Evolutionary conservation across 371 early-diverging fungal species (phyloP), one percentile per base, ranked within the genome.

Genomic region (Rhizopus stolonifer): DNA sequence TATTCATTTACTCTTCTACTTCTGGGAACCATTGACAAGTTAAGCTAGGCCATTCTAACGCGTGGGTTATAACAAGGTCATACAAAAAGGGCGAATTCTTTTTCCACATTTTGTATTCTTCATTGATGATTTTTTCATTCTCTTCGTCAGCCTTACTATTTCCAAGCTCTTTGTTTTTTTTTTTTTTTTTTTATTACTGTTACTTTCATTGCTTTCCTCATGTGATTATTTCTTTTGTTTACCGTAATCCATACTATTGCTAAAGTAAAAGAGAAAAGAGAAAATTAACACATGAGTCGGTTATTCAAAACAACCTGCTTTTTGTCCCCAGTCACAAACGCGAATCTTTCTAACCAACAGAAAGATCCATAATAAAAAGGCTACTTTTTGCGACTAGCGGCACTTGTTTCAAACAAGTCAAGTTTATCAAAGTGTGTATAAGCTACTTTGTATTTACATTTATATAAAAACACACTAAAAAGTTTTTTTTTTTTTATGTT

Each of bases 61-160:
- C 95, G 65, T 99, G 97, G n/a, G 98, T 96, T 24, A 99, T 84
- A 22, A 99, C 87, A 50, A 96, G 82, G 73, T 99, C 99, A 72
- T 99, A 99, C 18, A 99, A 85, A 64, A 96, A 98, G 23, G 99
- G 99, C 8, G 95, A 91, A 80, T 99, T 99, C 86, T 99, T 99
- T 69, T 98, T 97, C 99, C 99, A 99, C 60, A 95, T 83, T 72
- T 93, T 94, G 78, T 98, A 98, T 67, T 99, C 98, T 73, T 96
- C 96, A 64, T 95, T 94, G 58, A 96, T 92, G 24, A 86, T 69
- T 70, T 91, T 92, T 65, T 96, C 93, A 59, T 91, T 64, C 47
- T 68, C 73, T 49, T 71, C 68, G 10, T 67, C 67, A 9, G 61
- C 54, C 46, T 58, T 53, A 14, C 50, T 58, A 24, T 50, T 58